Evolutionary conservation across 805 yeast species (phyloP), one percentile per base, ranked within the genome.

Genomic region (Yarrowia yakushimensis): DNA sequence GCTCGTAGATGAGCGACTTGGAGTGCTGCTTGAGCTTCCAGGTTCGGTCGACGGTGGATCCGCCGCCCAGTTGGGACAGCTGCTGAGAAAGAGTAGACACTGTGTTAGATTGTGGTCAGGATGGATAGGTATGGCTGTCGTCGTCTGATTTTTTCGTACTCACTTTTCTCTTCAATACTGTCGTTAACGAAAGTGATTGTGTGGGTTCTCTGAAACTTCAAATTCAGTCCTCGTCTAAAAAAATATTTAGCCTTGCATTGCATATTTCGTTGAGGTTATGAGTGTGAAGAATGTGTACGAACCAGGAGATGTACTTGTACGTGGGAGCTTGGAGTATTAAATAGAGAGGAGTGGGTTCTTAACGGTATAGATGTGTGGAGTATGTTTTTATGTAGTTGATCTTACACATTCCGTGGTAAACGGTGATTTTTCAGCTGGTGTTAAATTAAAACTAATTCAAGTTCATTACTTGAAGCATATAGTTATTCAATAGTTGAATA

Each of bases 11-110:
- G 66, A 94, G 82, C 52, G 99, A 94, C 39, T 90, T 86, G 37
- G 96, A 85, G 71, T 94, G 99, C 63, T 91, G 77, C 73, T 87
- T 88, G 66, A 91, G 89, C 73, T 97, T 81, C 68, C 83, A 81
- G 74, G 91, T 91, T 73, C 97, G 83, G 72, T 93, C 97, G 60
- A 88, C 60, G 42, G 63, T 60, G 17, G 60, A 46, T 17, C 43
- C 57, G 25, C 60, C 60, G 33, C 57, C 60, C 22, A 60, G 23
- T 22, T 60, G 30, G 45, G 42, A 36, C 27, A 60, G 60, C 27
- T 60, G 63, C n/a, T 48, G 46, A 55, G 61, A 39, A 8, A 55
- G 48, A 28, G 48, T 4, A 30, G 61, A 55, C 59, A 52, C 59
- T 52, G 59, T 1, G 59, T 52, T 52, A 52, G 43, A 25, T 20